Base-by-base conservation (phyloP, 352 stramenopile genomes). In the Elongisporangium prolatum region DNA sequence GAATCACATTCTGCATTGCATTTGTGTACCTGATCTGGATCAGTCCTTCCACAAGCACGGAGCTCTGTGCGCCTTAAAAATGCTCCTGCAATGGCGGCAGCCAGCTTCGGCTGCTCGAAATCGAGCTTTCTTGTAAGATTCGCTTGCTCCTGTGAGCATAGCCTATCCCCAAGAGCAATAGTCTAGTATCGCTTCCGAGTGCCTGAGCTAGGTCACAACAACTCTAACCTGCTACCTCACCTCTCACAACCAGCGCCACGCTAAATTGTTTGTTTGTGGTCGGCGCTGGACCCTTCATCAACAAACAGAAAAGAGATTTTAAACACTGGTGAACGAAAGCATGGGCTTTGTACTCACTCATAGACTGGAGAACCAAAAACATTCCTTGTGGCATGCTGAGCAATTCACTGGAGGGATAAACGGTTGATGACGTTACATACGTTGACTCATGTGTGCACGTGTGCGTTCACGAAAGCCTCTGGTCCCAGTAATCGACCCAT, bases 101-200 rank as follows among this genome's bases (percentile, higher is more conserved):
- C 74, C 80, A 20, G 70, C 68, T n/a, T 86, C 71, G 3, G 84
- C 82, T 5, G 78, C 83, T 38, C 71, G 75, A 2, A 69, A 55
- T 52, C 81, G 76, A 10, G 83, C 80, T 16, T 71, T 67, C 58
- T 89, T 86, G 68, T 89, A 88, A 21, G 81, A 89, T 16, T 68
- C 48, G 16, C 69, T 72, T 13, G 61, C 67, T 21, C 64, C 74
- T 49, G 78, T 85, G 37, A 81, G 51, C 24, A 89, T 72, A 25
- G 63, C 48, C 70, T 88, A 21, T 14, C 20, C 56, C 21, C 22
- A 68, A 11, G 28, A 54, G 22, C 22, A 20, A 65, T 56, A 61
- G 21, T 20, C 4, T 38, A 24, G 54, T 44, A 9, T 38, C 22
- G 40, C 52, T 59, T 38, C 52, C n/a, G n/a, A n/a, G n/a, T 52